Evolutionary conservation across 768 basidiomycete genomes (phyloP).

Genomic region (Russula griseocarnosa): DNA sequence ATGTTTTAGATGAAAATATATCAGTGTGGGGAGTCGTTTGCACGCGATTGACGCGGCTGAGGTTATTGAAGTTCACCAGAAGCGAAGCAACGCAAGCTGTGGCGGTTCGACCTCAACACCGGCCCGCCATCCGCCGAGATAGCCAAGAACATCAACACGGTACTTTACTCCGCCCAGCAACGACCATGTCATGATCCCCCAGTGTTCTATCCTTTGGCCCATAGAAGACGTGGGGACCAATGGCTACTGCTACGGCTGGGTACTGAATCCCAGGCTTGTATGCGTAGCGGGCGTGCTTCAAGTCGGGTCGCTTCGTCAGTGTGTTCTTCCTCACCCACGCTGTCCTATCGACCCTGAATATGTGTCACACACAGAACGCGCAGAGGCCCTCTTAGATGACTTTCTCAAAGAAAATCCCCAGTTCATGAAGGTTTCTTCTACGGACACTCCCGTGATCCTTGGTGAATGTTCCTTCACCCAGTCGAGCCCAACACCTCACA

Average conservation of each 20-base stretch:
- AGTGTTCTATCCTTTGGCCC: constrained; percentile 26
- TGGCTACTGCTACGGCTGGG: constrained; percentile 27
- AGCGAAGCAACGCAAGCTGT: neutral
- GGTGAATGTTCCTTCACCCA: constrained; percentile 16
- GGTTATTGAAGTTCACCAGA: constrained; percentile 2
- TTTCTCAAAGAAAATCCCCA: constrained; percentile 22
- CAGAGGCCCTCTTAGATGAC: constrained; percentile 13
- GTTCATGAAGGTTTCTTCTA: constrained; percentile 23
- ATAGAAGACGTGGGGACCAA: constrained; percentile 20
- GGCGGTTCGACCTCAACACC: constrained; percentile 8
- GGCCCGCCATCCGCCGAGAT: constrained; percentile 12
- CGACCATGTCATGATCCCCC: constrained; percentile 23
- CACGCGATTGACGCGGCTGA: constrained; percentile 9
- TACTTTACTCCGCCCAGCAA: too few species aligned
- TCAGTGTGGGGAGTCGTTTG: constrained; percentile 12
- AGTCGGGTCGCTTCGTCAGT: constrained; percentile 17
- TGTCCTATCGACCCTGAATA: neutral
- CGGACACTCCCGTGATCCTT: constrained; percentile 18
- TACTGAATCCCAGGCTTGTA: constrained; percentile 14
- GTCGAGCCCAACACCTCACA: constrained; percentile 6
- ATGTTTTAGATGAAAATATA: constrained; percentile 21
- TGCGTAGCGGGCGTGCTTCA: constrained; percentile 25
- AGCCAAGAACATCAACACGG: too few species aligned
- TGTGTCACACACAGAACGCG: constrained; percentile 9
- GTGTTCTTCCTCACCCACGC: neutral